phyloP scores from a whole-genome alignment of 257 asterid species.

The Penstemon eatonii region DNA sequence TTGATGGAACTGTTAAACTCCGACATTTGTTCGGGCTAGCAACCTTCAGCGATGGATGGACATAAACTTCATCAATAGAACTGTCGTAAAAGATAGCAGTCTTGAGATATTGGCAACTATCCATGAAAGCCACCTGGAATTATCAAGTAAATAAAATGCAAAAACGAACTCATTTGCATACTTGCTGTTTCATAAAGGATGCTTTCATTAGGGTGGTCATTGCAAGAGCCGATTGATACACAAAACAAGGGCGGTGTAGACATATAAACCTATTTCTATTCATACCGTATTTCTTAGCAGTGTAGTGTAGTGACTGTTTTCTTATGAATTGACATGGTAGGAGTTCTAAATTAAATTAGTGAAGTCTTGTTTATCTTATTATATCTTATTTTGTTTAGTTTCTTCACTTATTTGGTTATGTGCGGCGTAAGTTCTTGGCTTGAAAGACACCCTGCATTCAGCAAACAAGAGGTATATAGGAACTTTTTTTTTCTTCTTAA shows the following conservation, averaged over 20 bases:
- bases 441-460: no score
- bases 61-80: no score
- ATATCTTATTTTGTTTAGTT: neutral
- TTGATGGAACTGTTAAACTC: conserved; percentile 22
- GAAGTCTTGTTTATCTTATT: neutral
- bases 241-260: neutral
- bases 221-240: neutral
- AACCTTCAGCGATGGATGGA: conserved; percentile 7
- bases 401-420: no score
- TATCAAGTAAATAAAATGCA: neutral
- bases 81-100: neutral
- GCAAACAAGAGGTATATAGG: no score
- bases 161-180: neutral
- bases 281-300: neutral
- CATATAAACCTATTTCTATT: neutral
- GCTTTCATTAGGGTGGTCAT: neutral
- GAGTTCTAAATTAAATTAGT: neutral
- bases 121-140: neutral
- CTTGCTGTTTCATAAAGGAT: neutral
- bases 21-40: conserved; percentile 36
- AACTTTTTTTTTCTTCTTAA: no score
- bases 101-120: neutral
- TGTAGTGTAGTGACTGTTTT: neutral
- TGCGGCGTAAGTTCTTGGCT: no score
- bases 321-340: neutral